Percentiles rank a stretch among this genome's conserved stretches.
Evolutionary conservation across 805 yeast species (phyloP).

Genomic region (Schwanniomyces polymorphus): DNA sequence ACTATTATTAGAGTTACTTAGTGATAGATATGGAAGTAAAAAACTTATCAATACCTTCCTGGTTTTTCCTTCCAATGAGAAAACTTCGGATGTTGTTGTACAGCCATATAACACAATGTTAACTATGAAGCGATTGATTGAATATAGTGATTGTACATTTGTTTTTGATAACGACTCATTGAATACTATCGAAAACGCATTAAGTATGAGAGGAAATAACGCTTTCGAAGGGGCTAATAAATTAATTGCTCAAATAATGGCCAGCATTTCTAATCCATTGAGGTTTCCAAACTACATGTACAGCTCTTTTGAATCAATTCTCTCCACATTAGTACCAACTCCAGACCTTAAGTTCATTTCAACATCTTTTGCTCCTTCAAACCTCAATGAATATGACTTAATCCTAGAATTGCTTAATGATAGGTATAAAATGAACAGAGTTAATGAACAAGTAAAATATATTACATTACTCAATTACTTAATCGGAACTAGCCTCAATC

Average conservation of each 20-base stretch:
- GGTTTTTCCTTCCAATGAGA: constrained; percentile 77
- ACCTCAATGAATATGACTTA: constrained; percentile 81
- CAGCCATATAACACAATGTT: constrained; percentile 93
- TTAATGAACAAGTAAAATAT: constrained; percentile 45
- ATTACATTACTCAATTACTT: constrained; percentile 67
- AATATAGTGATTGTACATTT: constrained; percentile 81
- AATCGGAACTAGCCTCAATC: constrained; percentile 64
- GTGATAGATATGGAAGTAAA: constrained; percentile 76
- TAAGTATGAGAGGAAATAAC: constrained; percentile 37
- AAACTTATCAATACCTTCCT: constrained; percentile 83
- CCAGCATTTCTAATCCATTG: constrained; percentile 81
- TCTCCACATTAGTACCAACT: constrained; percentile 81
- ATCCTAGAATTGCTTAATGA: constrained; percentile 79
- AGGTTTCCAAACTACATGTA: constrained; percentile 92
- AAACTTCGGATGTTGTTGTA: constrained; percentile 91
- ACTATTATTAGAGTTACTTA: constrained; percentile 68
- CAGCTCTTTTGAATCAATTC: constrained; percentile 76
- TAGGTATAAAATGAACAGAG: constrained; percentile 69
- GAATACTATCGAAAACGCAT: constrained; percentile 62
- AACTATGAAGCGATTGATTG: constrained; percentile 78
- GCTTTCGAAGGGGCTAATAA: constrained; percentile 81
- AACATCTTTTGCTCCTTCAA: constrained; percentile 48
- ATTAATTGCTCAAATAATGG: constrained; percentile 79
- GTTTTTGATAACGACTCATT: constrained; percentile 91
- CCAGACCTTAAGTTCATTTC: constrained; percentile 62